These are phyloP conservation scores for Cladorrhinum samala DNA, from an alignment of 495 filamentous ascomycete species.

Conservation along the genomic window DNA sequence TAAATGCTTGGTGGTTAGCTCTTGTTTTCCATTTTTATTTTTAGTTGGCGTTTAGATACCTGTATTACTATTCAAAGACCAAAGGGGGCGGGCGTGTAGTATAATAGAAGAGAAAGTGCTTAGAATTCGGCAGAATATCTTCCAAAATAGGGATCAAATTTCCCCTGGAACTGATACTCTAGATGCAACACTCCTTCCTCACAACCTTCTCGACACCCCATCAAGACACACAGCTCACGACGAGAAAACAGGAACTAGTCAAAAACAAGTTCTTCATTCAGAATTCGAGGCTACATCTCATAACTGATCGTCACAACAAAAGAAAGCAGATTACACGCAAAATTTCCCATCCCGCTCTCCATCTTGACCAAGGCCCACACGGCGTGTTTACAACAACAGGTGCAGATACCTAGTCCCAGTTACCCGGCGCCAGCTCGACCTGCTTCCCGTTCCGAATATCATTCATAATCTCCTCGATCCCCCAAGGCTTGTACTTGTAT, in stretches of 20 bases:
- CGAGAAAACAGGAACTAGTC: no score
- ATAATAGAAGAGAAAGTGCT: neutral
- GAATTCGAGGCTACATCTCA: no score
- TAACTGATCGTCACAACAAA: no score
- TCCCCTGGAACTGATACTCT: no score
- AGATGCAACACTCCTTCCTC: no score
- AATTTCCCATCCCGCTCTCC: no score
- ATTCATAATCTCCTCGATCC: conserved; percentile 37
- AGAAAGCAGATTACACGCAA: no score
- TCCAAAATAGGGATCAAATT: neutral
- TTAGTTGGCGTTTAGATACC: neutral
- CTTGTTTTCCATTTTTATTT: conserved; percentile 1
- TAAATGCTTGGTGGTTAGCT: no score
- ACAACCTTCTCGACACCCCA: neutral
- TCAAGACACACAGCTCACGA: neutral
- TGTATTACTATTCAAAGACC: neutral
- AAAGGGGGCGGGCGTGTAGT: neutral
- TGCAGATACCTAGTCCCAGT: conserved; percentile 33
- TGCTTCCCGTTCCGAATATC: conserved; percentile 30
- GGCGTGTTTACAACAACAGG: no score
- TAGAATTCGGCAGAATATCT: neutral
- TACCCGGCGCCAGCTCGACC: conserved; percentile 32
- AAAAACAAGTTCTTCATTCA: no score
- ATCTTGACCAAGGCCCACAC: no score
- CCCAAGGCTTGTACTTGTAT: conserved; percentile 43